A percentile compares a stretch with the other conserved stretches of the same genome.
Evolutionary conservation across 108 stramenopile species (phyloP).

Genomic region (Ochromonas danica): DNA sequence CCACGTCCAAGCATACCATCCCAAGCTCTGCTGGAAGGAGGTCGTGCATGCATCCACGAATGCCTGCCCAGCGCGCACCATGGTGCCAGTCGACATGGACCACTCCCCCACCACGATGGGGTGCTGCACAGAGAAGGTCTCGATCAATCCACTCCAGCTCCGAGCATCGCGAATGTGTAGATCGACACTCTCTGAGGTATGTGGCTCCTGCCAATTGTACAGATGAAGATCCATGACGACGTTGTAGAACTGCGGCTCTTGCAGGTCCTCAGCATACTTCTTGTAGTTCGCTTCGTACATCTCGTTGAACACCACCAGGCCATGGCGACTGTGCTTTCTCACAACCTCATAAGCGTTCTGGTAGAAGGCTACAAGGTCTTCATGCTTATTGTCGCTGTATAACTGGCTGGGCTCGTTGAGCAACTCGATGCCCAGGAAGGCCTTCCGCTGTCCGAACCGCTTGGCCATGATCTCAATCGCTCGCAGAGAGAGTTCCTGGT

Average conservation of each 20-base stretch:
- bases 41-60: background rate
- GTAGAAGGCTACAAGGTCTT: background rate
- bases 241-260: slow-evolving; percentile 5
- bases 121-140: background rate
- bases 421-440: background rate
- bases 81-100: background rate
- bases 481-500: background rate
- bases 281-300: background rate
- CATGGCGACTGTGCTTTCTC: background rate
- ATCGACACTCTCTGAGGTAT: background rate
- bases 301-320: slow-evolving; percentile 28
- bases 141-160: slow-evolving; percentile 16
- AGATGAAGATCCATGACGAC: slow-evolving; percentile 5
- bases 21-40: background rate
- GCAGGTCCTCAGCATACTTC: background rate
- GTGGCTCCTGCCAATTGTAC: slow-evolving; percentile 21
- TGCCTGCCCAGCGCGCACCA: background rate
- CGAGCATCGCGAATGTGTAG: slow-evolving; percentile 6
- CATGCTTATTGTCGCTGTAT: background rate
- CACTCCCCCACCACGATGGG: slow-evolving; percentile 17
- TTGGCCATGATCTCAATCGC: background rate
- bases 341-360: background rate
- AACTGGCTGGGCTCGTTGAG: slow-evolving; percentile 7
- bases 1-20: slow-evolving; percentile 25
- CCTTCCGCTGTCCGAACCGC: background rate